A percentile compares a stretch with the other conserved stretches of the same genome.
These are phyloP conservation scores for Musa troglodytarum DNA, from an alignment of 176 grass and related monocot genomes.

Conservation along the genomic window DNA sequence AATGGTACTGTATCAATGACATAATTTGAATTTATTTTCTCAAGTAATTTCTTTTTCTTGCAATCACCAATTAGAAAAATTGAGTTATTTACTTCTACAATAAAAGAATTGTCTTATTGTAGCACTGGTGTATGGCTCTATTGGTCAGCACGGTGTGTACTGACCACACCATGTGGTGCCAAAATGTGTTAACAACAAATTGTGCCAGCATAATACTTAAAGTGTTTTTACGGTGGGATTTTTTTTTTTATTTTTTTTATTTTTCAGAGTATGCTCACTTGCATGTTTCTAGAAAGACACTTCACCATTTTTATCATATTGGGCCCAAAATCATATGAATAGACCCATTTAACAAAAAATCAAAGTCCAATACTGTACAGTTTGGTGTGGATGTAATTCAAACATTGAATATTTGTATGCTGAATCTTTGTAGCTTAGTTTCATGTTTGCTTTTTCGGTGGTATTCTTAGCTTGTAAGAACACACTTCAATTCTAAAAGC, in stretches of 20 bases:
- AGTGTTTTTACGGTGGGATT: too few species aligned
- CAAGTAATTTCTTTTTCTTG: neutral
- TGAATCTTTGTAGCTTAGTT: neutral
- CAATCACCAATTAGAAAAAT: neutral
- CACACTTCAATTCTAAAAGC: too few species aligned
- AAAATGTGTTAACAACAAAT: too few species aligned
- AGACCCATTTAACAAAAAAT: neutral
- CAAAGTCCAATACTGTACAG: neutral
- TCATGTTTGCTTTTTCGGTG: neutral
- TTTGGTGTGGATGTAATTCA: neutral
- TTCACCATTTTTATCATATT: neutral
- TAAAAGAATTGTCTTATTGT: neutral
- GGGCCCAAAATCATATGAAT: neutral
- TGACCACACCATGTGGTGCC: neutral
- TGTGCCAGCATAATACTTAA: too few species aligned
- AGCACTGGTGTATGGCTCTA: neutral
- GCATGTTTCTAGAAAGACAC: too few species aligned
- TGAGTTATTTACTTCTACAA: neutral
- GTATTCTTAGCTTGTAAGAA: neutral
- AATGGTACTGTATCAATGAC: neutral
- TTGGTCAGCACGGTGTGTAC: neutral
- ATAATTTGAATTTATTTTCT: neutral
- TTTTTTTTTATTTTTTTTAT: too few species aligned
- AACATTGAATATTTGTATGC: neutral
- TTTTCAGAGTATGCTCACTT: too few species aligned